Percentiles rank a stretch among this genome's conserved stretches.
These are phyloP conservation scores for Gossypium laxum DNA, from an alignment of 441 rosid genomes.

Conservation along the genomic window DNA sequence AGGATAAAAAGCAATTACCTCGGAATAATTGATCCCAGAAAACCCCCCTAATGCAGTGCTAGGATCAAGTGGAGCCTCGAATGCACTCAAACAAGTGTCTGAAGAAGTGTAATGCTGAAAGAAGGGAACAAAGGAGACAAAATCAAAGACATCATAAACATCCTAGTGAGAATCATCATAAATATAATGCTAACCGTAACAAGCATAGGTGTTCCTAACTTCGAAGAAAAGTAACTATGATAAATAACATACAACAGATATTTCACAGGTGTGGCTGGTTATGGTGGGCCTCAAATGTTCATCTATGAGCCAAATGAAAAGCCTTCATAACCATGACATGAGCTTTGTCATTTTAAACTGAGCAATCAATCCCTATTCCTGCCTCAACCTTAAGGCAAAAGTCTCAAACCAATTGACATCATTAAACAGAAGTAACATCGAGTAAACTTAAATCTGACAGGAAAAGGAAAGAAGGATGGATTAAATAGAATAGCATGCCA, in stretches of 20 bases:
- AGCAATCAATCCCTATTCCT: background rate
- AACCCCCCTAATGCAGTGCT: slow-evolving; percentile 67
- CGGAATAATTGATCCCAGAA: slow-evolving; percentile 51
- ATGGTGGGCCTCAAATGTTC: background rate
- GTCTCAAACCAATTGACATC: background rate
- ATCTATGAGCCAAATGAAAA: background rate
- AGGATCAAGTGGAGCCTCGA: slow-evolving; percentile 69
- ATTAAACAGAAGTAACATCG: background rate
- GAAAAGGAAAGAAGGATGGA: background rate
- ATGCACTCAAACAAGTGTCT: slow-evolving; percentile 60
- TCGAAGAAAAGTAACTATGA: slow-evolving; percentile 5
- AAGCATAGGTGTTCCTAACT: background rate
- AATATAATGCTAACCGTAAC: background rate
- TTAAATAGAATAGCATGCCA: background rate
- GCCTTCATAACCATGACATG: background rate
- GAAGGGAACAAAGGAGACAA: slow-evolving; percentile 16
- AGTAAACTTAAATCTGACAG: background rate
- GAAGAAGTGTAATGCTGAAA: slow-evolving; percentile 62
- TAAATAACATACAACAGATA: background rate
- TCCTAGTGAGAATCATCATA: background rate
- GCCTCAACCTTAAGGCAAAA: background rate
- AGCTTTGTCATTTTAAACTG: background rate
- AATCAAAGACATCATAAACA: slow-evolving; percentile 9
- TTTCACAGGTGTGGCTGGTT: background rate
- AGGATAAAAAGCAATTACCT: slow-evolving; percentile 36